Evolutionary conservation across 106 monocot genomes (phyloP), one percentile per base, ranked within the genome.

Genomic region (Dendrobium catenatum): DNA sequence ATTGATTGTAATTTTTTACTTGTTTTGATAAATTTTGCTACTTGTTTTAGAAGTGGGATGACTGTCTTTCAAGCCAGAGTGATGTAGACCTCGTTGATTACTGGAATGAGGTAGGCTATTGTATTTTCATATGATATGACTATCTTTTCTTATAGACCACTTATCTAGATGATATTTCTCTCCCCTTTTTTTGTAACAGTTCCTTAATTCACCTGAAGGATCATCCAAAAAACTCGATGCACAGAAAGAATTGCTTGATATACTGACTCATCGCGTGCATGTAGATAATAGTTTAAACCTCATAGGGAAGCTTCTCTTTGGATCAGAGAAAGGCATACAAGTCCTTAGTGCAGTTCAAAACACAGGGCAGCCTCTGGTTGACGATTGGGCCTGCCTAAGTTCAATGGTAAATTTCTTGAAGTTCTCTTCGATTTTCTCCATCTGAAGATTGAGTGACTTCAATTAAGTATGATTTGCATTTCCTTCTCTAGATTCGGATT

Each of bases 371-470:
- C 87, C 95, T 73, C 67, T 95, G 46, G 95, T 93, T 4, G 93
- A 93, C 83, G 91, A 99, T 68, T 99, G 98, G 98, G 85, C 41
- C 66, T 99, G 98, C 86, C 93, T 95, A 6, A 95, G 93, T 75
- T 88, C 93, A 19, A 85, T 90, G 91, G 98, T 92, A 81, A 80
- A 83, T 76, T 66, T 6, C 42, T 49, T 29, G 49, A 40, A 24
- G 0, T 51, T 51, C 10, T 51, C 16, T 16, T 13, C 11, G 15
- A 64, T 1, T 37, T 37, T 37, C 37, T 37, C 2, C 37, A 37
- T 37, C 1, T 37, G 1, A 37, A 37, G 37, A 37, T 37, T 37
- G 1, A 37, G 1, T 1, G 37, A 2, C n/a, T 64, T 26, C 9
- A 26, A 26, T 1, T 64, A 64, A 22, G 0, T 1, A 3, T 8